These are phyloP conservation scores for Erodium texanum DNA, from an alignment of 441 rosid species.

Conservation along the genomic window DNA sequence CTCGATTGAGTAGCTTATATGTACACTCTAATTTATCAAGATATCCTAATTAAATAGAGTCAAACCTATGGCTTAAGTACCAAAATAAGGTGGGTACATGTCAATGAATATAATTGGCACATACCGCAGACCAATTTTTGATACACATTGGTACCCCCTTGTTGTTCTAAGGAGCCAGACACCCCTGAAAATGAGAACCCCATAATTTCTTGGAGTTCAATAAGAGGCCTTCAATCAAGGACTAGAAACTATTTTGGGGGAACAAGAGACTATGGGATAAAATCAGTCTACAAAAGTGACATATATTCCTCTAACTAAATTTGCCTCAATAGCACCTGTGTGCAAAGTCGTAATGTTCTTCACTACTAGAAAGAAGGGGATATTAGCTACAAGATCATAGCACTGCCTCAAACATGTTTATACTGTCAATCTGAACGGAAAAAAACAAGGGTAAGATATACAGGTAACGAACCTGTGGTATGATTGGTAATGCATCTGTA, in stretches of 20 bases:
- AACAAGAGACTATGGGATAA: no score
- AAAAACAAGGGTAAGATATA: not conserved
- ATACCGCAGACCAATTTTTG: not conserved
- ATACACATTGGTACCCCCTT: not conserved
- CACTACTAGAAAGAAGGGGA: not conserved
- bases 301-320: not conserved
- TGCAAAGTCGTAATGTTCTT: not conserved
- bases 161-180: not conserved
- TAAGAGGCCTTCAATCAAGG: no score
- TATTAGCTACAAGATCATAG: not conserved
- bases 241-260: no score
- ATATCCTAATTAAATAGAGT: not conserved
- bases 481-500: slow-evolving; percentile 82
- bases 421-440: not conserved
- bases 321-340: not conserved
- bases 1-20: no score
- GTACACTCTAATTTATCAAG: no score
- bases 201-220: no score
- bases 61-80: not conserved
- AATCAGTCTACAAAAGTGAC: not conserved
- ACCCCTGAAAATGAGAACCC: no score
- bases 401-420: not conserved
- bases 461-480: slow-evolving; percentile 62
- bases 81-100: no score
- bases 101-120: no score